Evolutionary conservation across 352 stramenopile genomes (phyloP), one percentile per base, ranked within the genome.

Genomic region (Plasmopara halstedii): DNA sequence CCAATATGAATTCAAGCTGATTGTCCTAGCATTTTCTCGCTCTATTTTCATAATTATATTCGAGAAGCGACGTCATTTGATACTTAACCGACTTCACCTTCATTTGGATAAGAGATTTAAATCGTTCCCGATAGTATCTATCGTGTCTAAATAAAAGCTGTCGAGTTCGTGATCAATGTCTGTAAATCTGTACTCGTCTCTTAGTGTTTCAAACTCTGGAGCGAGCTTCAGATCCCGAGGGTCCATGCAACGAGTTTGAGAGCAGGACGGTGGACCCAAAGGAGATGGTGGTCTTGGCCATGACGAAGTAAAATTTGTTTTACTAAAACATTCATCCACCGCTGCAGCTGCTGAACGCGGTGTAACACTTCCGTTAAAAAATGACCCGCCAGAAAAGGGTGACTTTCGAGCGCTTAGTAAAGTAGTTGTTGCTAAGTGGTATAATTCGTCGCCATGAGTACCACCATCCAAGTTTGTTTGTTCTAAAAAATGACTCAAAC

Each of bases 91-190:
- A 58, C 31, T 57, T 15, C 36, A 41, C 42, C 25, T 49, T 44
- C 23, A 83, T 56, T 65, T 83, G 11, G 74, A 77, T 44, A 83
- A 64, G 35, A 83, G 60, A 35, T 86, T 70, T 6, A 87, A 42
- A 37, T 83, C 71, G 33, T 70, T 71, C 13, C 64, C 60, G 14
- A 86, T 73, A 10, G 66, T 69, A 27, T 80, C 73, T 46, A 85
- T 83, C 23, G 71, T 74, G 45, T 87, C 69, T 31, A 86, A 42
- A 58, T 90, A 90, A 44, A 90, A 90, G 34, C 56, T 88, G 52
- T 88, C 73, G 38, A 90, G 69, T 60, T 90, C 78, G 54, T 85
- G 73, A 45, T 85, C 75, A 54, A 87, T 85, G 62, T 88, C 76
- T 6, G 72, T 81, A 41, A 87, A 72, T 52, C 85, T 77, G 64